phyloP scores from a whole-genome alignment of 345 rosid genomes.

The Populus ilicifolia region DNA sequence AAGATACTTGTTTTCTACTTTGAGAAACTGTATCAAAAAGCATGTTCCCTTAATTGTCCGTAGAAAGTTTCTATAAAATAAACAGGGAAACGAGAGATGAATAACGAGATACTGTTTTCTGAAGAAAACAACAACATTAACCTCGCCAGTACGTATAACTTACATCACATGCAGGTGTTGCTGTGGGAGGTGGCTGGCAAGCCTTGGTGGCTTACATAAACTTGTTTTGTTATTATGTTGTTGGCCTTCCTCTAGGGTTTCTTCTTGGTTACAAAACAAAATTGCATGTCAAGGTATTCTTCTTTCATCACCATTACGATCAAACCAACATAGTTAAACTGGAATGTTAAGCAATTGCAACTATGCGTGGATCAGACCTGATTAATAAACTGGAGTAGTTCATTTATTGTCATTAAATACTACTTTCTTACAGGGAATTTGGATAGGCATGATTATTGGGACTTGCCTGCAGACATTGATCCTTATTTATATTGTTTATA shows the following conservation, averaged over 20 bases:
- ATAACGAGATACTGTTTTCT: too few species aligned
- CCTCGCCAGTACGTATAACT: background rate
- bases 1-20: too few species aligned
- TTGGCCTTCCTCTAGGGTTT: constrained; percentile 84
- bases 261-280: constrained; percentile 65
- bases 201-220: constrained; percentile 82
- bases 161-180: constrained; percentile 52
- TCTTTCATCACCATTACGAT: background rate
- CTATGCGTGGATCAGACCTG: too few species aligned
- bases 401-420: background rate
- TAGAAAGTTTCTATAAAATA: too few species aligned
- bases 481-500: constrained; percentile 49
- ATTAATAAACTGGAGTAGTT: background rate
- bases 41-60: background rate
- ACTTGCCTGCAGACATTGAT: constrained; percentile 78
- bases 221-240: constrained; percentile 62
- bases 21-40: too few species aligned
- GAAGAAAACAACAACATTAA: too few species aligned
- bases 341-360: background rate
- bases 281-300: constrained; percentile 63
- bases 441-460: constrained; percentile 93
- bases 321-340: background rate
- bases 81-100: too few species aligned
- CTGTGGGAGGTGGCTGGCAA: constrained; percentile 98
- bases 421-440: constrained; percentile 59